Conservation (phyloP, 2,329 filamentous ascomycete genomes). For the Cladosporium sp. region DNA sequence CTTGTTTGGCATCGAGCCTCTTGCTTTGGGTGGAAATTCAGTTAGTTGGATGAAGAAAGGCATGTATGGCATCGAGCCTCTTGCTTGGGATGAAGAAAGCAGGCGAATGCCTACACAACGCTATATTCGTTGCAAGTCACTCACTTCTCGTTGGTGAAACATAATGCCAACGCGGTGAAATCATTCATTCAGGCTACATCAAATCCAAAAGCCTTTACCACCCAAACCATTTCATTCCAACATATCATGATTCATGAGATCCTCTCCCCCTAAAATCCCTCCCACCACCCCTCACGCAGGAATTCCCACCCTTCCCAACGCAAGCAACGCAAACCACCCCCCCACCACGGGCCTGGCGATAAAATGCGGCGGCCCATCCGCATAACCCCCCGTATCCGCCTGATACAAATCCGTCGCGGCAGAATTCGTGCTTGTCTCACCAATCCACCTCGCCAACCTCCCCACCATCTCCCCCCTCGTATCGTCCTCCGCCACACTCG, state of each 20-base stretch:
- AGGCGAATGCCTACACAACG: too few species aligned
- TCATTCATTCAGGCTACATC: not conserved
- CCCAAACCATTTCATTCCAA: not conserved
- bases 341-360: conserved; percentile 50
- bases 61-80: too few species aligned
- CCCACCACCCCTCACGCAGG: not conserved
- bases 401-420: conserved; percentile 51
- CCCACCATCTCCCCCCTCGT: conserved; percentile 5
- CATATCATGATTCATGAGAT: not conserved
- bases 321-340: conserved; percentile 47
- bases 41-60: too few species aligned
- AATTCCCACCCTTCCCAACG: conserved; percentile 23
- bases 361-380: conserved; percentile 41
- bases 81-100: too few species aligned
- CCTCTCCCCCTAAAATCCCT: too few species aligned
- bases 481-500: conserved; percentile 8
- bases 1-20: too few species aligned
- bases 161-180: too few species aligned
- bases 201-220: not conserved
- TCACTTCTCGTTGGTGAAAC: too few species aligned
- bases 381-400: conserved; percentile 35
- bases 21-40: too few species aligned
- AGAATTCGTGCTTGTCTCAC: conserved; percentile 43
- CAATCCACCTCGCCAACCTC: conserved; percentile 41
- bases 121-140: too few species aligned